phyloP scores from a whole-genome alignment of 495 filamentous ascomycete genomes.

The Tuber indicum region DNA sequence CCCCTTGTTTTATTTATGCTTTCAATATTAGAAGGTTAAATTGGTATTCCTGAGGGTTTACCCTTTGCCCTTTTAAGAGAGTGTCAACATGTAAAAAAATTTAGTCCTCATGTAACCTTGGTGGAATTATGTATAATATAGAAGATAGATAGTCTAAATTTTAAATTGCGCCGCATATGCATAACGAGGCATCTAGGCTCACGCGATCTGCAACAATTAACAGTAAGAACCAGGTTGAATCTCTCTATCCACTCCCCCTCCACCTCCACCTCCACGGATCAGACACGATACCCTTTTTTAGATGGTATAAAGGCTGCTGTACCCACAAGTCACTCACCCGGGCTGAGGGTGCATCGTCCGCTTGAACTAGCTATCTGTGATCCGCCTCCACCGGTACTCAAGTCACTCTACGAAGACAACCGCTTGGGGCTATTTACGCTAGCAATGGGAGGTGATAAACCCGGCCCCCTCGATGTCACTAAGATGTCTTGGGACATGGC shows the following conservation, averaged over 20 bases:
- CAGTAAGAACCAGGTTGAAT: background rate
- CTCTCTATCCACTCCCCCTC: background rate
- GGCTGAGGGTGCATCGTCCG: background rate
- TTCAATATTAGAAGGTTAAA: no score
- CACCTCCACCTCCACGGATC: background rate
- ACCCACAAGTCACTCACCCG: background rate
- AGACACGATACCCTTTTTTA: background rate
- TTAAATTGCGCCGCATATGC: background rate
- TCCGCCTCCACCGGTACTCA: background rate
- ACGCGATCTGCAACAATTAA: background rate
- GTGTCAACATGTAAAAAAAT: no score
- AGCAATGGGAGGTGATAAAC: no score
- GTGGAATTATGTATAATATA: no score
- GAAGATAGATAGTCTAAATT: background rate
- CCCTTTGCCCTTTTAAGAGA: no score
- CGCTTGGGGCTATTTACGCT: background rate
- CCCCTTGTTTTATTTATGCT: no score
- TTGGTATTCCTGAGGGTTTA: no score
- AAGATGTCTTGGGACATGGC: background rate
- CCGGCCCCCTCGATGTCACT: background rate
- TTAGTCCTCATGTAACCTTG: no score
- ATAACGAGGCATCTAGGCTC: background rate
- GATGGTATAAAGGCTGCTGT: background rate
- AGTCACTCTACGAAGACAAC: background rate
- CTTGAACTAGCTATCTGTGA: background rate